phyloP scores from a whole-genome alignment of 2,329 filamentous ascomycete genomes.

The Escovopsis sp. region DNA sequence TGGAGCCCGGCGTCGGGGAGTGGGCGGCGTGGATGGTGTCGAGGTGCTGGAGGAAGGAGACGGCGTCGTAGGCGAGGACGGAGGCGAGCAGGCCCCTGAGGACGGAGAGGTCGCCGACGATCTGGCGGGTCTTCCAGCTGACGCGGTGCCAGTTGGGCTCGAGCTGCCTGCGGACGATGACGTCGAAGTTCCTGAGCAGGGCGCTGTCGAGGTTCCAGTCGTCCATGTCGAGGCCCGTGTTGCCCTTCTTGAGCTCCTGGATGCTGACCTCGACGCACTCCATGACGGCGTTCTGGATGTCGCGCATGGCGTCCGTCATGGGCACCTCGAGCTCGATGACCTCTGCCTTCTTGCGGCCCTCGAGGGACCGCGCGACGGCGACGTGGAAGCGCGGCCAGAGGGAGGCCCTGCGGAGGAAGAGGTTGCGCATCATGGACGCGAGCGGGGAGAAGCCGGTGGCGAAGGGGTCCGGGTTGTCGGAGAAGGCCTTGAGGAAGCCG shows the following conservation, averaged over 20 bases:
- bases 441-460: constrained; percentile 77
- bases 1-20: constrained; percentile 75
- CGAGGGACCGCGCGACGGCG: constrained; percentile 73
- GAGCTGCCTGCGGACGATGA: constrained; percentile 73
- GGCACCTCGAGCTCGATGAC: constrained; percentile 93
- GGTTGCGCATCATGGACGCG: constrained; percentile 71
- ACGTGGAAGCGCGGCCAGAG: constrained; percentile 92
- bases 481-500: constrained; percentile 92
- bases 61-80: constrained; percentile 73
- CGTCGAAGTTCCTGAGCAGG: constrained; percentile 80
- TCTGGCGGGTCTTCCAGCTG: constrained; percentile 87
- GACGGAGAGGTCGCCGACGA: constrained; percentile 76
- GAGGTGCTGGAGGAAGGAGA: constrained; percentile 82
- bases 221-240: constrained; percentile 82
- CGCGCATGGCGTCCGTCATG: constrained; percentile 87
- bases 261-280: constrained; percentile 95
- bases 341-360: constrained; percentile 85
- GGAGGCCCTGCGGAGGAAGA: constrained; percentile 78
- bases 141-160: constrained; percentile 96
- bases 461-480: constrained; percentile 84
- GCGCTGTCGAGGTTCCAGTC: constrained; percentile 95
- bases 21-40: constrained; percentile 90
- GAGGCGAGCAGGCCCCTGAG: constrained; percentile 69
- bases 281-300: constrained; percentile 86
- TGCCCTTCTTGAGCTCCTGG: constrained; percentile 80